Conservation (phyloP, 1,284 basidiomycete genomes). For the Ceratobasidium sp. region DNA sequence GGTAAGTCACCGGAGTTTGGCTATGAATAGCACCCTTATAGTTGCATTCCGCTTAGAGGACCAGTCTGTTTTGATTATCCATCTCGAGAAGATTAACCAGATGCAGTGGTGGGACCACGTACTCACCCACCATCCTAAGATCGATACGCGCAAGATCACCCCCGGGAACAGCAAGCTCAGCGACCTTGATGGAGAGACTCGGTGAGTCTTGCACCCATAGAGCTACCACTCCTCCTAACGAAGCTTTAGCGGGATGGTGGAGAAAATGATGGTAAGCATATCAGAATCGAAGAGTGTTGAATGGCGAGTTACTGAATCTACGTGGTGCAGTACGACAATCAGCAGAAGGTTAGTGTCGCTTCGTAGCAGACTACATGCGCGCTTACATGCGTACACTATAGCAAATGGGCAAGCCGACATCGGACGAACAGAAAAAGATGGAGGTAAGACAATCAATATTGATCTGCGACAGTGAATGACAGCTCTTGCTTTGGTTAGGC, state of each 20-base stretch:
- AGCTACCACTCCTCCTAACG: constrained; percentile 22
- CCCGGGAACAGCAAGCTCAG: constrained; percentile 96
- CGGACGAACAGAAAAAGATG: constrained; percentile 90
- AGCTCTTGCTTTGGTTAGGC: constrained; percentile 63
- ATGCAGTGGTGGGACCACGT: constrained; percentile 99
- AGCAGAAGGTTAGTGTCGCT: constrained; percentile 80
- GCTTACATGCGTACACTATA: constrained; percentile 55
- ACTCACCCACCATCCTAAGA: constrained; percentile 93
- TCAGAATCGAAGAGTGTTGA: not conserved
- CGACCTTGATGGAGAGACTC: constrained; percentile 94
- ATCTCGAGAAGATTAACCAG: constrained; percentile 89
- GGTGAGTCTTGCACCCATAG: constrained; percentile 62
- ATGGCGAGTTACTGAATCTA: constrained; percentile 43
- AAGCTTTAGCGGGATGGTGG: constrained; percentile 88
- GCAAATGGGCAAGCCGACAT: constrained; percentile 96
- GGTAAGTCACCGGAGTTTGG: constrained; percentile 67
- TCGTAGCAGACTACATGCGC: constrained; percentile 2
- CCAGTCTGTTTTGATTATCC: constrained; percentile 76
- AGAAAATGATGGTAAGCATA: constrained; percentile 98
- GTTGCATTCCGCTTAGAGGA: constrained; percentile 71
- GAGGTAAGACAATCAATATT: constrained; percentile 68
- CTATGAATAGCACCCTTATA: not conserved
- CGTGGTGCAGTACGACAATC: constrained; percentile 87
- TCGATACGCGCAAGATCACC: constrained; percentile 96
- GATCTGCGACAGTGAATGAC: not conserved